Evolutionary conservation across 352 stramenopile genomes (phyloP).

Genomic region (Phytophthora melonis): DNA sequence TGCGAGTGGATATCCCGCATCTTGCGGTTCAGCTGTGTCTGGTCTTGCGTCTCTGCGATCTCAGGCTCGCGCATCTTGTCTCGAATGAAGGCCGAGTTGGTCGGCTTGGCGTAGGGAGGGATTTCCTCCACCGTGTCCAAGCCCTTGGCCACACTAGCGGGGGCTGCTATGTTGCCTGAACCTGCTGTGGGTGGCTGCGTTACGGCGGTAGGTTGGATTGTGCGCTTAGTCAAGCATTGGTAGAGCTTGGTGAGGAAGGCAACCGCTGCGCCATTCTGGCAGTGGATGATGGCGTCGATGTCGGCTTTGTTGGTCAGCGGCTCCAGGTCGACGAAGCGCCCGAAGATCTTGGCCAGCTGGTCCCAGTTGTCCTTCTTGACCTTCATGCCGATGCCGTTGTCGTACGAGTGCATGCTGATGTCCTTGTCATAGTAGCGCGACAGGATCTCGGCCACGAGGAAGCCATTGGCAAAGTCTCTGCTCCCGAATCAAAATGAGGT

Average conservation of each 20-base stretch:
- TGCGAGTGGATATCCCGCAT: conserved; percentile 69
- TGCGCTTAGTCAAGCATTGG: conserved; percentile 90
- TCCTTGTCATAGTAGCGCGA: conserved; percentile 94
- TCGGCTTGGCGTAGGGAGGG: conserved; percentile 87
- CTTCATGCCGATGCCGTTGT: conserved; percentile 92
- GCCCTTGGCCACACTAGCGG: conserved; percentile 37
- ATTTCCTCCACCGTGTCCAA: conserved; percentile 53
- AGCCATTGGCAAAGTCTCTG: conserved; percentile 92
- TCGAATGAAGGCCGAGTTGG: conserved; percentile 82
- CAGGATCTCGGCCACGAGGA: conserved; percentile 93
- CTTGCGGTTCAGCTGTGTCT: conserved; percentile 72
- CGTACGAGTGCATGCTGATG: conserved; percentile 93
- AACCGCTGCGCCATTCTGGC: conserved; percentile 88
- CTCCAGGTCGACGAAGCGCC: conserved; percentile 78
- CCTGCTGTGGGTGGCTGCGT: conserved; percentile 20
- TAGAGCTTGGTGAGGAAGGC: conserved; percentile 91
- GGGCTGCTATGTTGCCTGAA: conserved; percentile 12
- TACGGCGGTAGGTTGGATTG: conserved; percentile 71
- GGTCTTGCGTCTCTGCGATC: conserved; percentile 76
- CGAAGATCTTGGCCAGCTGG: conserved; percentile 86
- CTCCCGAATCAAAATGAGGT: no score
- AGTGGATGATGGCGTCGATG: conserved; percentile 90
- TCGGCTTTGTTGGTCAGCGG: conserved; percentile 58
- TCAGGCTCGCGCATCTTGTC: conserved; percentile 84
- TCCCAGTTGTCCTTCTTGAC: conserved; percentile 95